Conservation (phyloP, 148 eudicot species). For the Mesembryanthemum crystallinum region DNA sequence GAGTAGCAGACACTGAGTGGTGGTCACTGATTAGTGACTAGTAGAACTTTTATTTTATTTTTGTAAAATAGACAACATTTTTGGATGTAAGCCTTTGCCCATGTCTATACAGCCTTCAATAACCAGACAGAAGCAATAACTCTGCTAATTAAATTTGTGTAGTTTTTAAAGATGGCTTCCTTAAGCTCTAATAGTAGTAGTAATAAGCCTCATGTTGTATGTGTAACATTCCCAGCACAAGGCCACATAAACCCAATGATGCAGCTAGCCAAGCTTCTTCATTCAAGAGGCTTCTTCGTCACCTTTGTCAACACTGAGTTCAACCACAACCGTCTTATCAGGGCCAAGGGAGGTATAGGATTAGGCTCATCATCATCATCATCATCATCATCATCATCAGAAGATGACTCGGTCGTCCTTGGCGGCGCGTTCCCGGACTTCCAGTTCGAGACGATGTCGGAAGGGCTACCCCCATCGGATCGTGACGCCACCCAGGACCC, state of each 20-base stretch:
- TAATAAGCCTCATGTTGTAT: conserved; percentile 27
- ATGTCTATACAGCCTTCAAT: no score
- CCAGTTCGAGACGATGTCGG: conserved; percentile 27
- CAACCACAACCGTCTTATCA: conserved; percentile 28
- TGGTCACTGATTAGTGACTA: no score
- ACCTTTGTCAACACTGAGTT: conserved; percentile 39
- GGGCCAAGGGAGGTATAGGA: conserved; percentile 5
- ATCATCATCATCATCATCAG: no score
- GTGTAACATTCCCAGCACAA: conserved; percentile 34
- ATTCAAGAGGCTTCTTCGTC: conserved; percentile 32
- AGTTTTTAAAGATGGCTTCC: not conserved
- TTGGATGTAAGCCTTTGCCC: no score
- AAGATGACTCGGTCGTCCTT: no score
- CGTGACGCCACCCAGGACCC: conserved; percentile 30
- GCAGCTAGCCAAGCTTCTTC: conserved; percentile 39
- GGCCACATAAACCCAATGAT: conserved; percentile 38
- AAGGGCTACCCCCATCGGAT: conserved; percentile 30
- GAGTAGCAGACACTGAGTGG: no score
- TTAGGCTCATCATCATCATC: no score
- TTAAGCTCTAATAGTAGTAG: not conserved
- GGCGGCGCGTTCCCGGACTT: conserved; percentile 17
- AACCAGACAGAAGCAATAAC: no score
- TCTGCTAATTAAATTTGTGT: no score
- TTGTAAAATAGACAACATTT: no score
- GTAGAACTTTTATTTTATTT: no score